These are phyloP conservation scores for Irpex rosettiformis DNA, from an alignment of 1,284 basidiomycete genomes.

Conservation along the genomic window DNA sequence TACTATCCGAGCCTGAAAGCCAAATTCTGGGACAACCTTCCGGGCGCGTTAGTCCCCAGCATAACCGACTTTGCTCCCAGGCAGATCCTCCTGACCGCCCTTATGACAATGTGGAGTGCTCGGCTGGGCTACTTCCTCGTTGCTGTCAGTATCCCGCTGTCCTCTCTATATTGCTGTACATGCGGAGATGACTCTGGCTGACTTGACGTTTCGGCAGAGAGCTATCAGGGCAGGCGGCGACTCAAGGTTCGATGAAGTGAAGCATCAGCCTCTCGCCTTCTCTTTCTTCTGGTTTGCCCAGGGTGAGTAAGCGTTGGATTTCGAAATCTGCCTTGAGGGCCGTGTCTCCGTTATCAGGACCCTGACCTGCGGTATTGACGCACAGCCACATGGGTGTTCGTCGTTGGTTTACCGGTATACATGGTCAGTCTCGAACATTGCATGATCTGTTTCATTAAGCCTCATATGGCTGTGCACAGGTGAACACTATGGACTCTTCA, in stretches of 20 bases:
- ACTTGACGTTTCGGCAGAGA: conserved; percentile 28
- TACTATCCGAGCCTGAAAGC: conserved; percentile 55
- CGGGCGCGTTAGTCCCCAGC: conserved; percentile 35
- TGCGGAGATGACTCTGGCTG: neutral
- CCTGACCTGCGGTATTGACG: conserved; percentile 4
- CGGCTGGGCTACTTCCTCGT: conserved; percentile 65
- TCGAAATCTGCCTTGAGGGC: neutral
- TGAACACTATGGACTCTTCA: conserved; percentile 58
- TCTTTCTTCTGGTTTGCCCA: conserved; percentile 70
- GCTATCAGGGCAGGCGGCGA: conserved; percentile 51
- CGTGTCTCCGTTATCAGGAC: neutral
- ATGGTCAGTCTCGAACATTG: conserved; percentile 32
- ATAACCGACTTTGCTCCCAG: conserved; percentile 54
- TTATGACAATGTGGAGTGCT: conserved; percentile 56
- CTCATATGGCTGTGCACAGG: conserved; percentile 25
- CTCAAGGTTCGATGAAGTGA: conserved; percentile 69
- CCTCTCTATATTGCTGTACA: neutral
- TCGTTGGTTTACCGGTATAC: conserved; percentile 70
- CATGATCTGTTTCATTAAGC: neutral
- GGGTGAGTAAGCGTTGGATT: conserved; percentile 34
- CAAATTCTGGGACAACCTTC: conserved; percentile 39
- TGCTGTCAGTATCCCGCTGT: conserved; percentile 36
- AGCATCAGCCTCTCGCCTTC: conserved; percentile 58
- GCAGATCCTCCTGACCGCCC: conserved; percentile 55
- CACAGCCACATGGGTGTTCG: conserved; percentile 64